These are phyloP conservation scores for Neoboletus brunneissimus DNA, from an alignment of 768 basidiomycete species.

Conservation along the genomic window DNA sequence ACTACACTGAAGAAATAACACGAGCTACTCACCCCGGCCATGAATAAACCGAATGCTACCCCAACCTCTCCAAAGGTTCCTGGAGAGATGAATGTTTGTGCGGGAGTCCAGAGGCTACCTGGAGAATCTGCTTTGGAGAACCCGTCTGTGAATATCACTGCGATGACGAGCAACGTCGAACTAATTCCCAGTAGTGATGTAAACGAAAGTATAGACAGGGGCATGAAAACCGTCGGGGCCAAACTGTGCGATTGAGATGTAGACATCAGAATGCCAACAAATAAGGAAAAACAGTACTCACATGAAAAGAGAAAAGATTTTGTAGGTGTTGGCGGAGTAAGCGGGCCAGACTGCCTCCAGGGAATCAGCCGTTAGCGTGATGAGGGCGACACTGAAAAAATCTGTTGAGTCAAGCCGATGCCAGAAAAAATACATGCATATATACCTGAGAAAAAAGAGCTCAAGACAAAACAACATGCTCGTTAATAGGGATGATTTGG, in stretches of 20 bases:
- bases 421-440: neutral
- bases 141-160: slow-evolving; percentile 82
- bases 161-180: slow-evolving; percentile 71
- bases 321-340: slow-evolving; percentile 69
- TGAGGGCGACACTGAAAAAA: slow-evolving; percentile 69
- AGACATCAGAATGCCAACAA: neutral
- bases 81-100: slow-evolving; percentile 60
- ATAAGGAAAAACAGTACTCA: slow-evolving; percentile 35
- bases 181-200: slow-evolving; percentile 84
- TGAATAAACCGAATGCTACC: slow-evolving; percentile 83
- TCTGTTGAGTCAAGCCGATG: neutral
- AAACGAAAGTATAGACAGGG: slow-evolving; percentile 81
- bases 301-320: slow-evolving; percentile 70
- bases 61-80: slow-evolving; percentile 59
- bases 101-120: slow-evolving; percentile 78
- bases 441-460: slow-evolving; percentile 76
- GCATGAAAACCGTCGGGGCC: slow-evolving; percentile 82
- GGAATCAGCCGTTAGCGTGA: slow-evolving; percentile 87
- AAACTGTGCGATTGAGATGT: slow-evolving; percentile 45
- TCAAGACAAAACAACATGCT: slow-evolving; percentile 82
- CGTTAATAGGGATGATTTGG: slow-evolving; percentile 60
- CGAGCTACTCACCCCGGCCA: slow-evolving; percentile 70
- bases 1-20: neutral
- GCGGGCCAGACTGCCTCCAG: slow-evolving; percentile 68
- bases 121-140: slow-evolving; percentile 66